Evolutionary conservation across 2,329 filamentous ascomycete genomes (phyloP).

Genomic region (Aspergillus sp.): DNA sequence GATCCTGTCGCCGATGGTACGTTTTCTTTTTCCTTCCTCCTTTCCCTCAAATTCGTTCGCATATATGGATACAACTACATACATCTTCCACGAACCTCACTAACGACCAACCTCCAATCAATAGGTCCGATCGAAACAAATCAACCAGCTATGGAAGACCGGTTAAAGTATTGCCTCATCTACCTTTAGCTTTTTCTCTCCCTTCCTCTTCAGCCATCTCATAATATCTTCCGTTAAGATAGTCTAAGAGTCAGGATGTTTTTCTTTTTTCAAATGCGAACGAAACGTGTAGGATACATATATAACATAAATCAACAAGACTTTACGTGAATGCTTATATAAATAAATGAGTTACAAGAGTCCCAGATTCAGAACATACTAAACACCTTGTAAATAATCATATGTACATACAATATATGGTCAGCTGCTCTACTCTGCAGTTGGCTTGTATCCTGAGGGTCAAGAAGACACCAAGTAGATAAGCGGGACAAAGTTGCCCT

Average conservation of each 20-base stretch:
- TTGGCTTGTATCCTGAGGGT: too few relatives aligned
- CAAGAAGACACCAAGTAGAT: too few relatives aligned
- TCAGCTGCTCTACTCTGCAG: too few relatives aligned
- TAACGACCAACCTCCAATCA: not conserved
- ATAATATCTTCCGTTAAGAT: not conserved
- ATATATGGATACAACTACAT: too few relatives aligned
- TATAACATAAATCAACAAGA: not conserved
- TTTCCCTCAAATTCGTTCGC: not conserved
- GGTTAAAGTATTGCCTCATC: not conserved
- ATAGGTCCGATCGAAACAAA: conserved; percentile 52
- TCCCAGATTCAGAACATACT: too few relatives aligned
- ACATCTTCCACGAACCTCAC: too few relatives aligned
- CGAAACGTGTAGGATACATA: not conserved
- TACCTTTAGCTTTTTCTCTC: not conserved
- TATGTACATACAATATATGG: too few relatives aligned
- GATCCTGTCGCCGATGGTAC: conserved; percentile 81
- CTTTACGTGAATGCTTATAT: not conserved
- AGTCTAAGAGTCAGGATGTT: not conserved
- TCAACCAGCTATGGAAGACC: conserved; percentile 38
- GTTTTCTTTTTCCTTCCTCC: conserved; percentile 28
- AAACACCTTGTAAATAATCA: too few relatives aligned
- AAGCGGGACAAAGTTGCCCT: too few relatives aligned
- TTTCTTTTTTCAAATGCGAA: not conserved
- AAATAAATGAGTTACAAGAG: not conserved
- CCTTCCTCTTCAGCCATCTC: not conserved